Conservation (phyloP, 768 basidiomycete species). For the Hemileccinum impolitum region DNA sequence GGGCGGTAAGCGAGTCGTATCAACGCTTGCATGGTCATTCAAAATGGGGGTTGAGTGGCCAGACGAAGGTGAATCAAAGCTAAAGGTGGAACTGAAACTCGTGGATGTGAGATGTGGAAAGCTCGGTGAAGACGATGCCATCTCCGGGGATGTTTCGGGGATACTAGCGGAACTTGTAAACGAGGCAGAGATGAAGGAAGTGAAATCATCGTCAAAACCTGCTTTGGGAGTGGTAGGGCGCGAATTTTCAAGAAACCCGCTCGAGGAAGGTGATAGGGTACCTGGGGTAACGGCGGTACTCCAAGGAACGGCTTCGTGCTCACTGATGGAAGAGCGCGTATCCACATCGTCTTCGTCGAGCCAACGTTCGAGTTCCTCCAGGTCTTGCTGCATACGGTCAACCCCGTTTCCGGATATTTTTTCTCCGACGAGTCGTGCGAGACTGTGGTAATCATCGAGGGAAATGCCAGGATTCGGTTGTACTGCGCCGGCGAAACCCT, state of each 20-base stretch:
- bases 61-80: slow-evolving; percentile 20
- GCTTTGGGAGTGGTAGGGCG: slow-evolving; percentile 32
- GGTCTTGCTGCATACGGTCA: slow-evolving; percentile 44
- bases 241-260: slow-evolving; percentile 18
- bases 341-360: slow-evolving; percentile 44
- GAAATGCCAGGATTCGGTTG: slow-evolving; percentile 2
- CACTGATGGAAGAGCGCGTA: slow-evolving; percentile 12
- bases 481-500: not conserved
- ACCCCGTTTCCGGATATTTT: slow-evolving; percentile 25
- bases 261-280: slow-evolving; percentile 23
- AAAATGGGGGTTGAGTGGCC: slow-evolving; percentile 25
- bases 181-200: slow-evolving; percentile 65
- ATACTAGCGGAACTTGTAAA: slow-evolving; percentile 21
- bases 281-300: slow-evolving; percentile 33
- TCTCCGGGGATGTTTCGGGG: not conserved
- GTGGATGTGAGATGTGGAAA: slow-evolving; percentile 10
- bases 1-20: slow-evolving; percentile 16
- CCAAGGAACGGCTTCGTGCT: slow-evolving; percentile 38
- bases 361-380: slow-evolving; percentile 62
- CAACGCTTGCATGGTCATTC: slow-evolving; percentile 16
- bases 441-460: slow-evolving; percentile 19
- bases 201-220: slow-evolving; percentile 81
- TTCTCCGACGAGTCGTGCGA: slow-evolving; percentile 19
- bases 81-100: slow-evolving; percentile 29
- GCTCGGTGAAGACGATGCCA: not conserved